phyloP scores from a whole-genome alignment of 352 stramenopile species.

The Pythium myriotylum region DNA sequence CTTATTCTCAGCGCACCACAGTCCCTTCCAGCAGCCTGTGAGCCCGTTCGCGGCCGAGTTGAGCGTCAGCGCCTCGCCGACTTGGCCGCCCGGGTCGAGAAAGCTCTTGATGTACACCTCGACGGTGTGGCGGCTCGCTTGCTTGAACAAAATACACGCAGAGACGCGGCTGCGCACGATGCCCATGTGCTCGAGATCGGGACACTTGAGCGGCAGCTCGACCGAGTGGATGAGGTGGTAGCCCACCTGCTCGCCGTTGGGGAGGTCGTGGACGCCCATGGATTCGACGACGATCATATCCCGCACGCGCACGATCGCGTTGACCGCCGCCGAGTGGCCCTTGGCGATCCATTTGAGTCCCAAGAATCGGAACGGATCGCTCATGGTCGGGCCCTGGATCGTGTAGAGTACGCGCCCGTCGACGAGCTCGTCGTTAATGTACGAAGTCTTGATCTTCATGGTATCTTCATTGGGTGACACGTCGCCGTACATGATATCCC shows the following conservation, averaged over 20 bases:
- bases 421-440: conserved; percentile 28
- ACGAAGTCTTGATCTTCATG: conserved; percentile 40
- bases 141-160: conserved; percentile 42
- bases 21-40: conserved; percentile 31
- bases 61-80: conserved; percentile 19
- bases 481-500: conserved; percentile 65
- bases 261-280: conserved; percentile 30
- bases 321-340: conserved; percentile 3
- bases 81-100: conserved; percentile 38
- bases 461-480: conserved; percentile 32
- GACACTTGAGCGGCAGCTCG: conserved; percentile 26
- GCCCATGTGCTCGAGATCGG: conserved; percentile 33
- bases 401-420: conserved; percentile 31
- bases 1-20: conserved; percentile 27
- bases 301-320: conserved; percentile 32
- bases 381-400: conserved; percentile 25
- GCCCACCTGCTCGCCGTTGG: conserved; percentile 30
- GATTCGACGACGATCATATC: conserved; percentile 54
- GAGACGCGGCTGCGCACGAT: conserved; percentile 55
- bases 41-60: conserved; percentile 23
- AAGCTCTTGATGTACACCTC: conserved; percentile 60
- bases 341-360: conserved; percentile 31
- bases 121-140: conserved; percentile 28
- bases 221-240: conserved; percentile 43
- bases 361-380: conserved; percentile 40